These are phyloP conservation scores for Cladophialophora exuberans DNA, from an alignment of 2,329 filamentous ascomycete genomes.

Conservation along the genomic window DNA sequence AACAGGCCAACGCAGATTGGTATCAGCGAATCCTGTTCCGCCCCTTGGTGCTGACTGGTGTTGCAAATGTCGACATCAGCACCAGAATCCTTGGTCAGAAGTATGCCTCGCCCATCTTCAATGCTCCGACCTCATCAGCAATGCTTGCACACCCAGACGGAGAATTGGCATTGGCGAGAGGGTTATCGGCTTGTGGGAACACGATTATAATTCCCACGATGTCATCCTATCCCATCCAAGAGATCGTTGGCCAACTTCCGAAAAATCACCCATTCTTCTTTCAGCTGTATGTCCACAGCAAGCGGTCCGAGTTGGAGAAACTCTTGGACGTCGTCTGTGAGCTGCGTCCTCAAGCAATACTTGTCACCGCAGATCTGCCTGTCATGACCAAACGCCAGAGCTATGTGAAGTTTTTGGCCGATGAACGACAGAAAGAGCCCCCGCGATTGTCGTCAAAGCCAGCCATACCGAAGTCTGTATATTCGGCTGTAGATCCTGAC, in stretches of 20 bases:
- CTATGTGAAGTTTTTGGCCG: conserved; percentile 47
- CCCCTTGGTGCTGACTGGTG: conserved; percentile 48
- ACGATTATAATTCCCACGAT: conserved; percentile 1
- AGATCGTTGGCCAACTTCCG: conserved; percentile 48
- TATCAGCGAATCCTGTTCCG: conserved; percentile 51
- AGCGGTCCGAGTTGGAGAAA: conserved; percentile 55
- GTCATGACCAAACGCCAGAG: conserved; percentile 60
- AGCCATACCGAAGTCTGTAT: conserved; percentile 42
- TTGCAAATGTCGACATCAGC: conserved; percentile 40
- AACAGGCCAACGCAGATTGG: conserved; percentile 28
- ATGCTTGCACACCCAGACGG: conserved; percentile 49
- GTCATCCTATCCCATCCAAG: conserved; percentile 45
- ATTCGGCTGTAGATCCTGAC: conserved; percentile 53
- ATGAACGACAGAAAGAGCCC: conserved; percentile 30
- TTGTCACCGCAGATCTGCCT: conserved; percentile 61
- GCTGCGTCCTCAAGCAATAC: conserved; percentile 53
- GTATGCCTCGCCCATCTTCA: conserved; percentile 28
- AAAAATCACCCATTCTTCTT: conserved; percentile 42
- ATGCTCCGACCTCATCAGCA: conserved; percentile 38
- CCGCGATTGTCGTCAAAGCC: conserved; percentile 27
- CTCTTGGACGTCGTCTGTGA: conserved; percentile 50
- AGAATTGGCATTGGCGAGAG: conserved; percentile 44
- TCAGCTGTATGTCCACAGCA: conserved; percentile 65
- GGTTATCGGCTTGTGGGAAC: background rate
- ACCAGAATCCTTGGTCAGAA: conserved; percentile 35